Base-by-base conservation (phyloP, 805 yeast genomes). In the Yarrowia deformans region DNA sequence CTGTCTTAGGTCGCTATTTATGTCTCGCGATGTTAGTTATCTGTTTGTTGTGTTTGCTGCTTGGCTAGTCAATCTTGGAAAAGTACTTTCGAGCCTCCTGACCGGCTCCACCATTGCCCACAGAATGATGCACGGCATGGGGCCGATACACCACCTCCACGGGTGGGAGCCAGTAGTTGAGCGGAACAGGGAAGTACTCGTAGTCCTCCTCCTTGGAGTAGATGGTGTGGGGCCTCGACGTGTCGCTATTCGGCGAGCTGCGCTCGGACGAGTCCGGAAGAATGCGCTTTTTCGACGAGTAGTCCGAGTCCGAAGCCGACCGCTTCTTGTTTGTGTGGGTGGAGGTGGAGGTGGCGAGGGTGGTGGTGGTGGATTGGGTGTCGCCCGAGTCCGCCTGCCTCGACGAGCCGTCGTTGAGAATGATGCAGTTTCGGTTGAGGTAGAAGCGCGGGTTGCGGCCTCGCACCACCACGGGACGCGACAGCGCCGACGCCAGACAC, bases 361-460 rank as follows among this genome's bases (percentile, higher is more conserved):
- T 48, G 45, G 60, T 48, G 45, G 52, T 16, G 8, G 39, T 23
- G 19, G 42, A 45, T 19, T 40, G 46, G 23, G 46, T 8, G 29
- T 45, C 69, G 2, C 60, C 61, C 14, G 32, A 29, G 18, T 52
- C 56, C 4, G 66, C 46, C 49, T 48, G 49, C 34, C 70, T 43
- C 29, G 43, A 3, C 72, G 67, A 23, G 37, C 63, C 63, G 23
- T 56, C 63, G 48, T 56, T 56, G 35, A 86, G 81, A 63, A 82
- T 73, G 23, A 85, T 75, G 72, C 85, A 88, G 61, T 84, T 83
- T 69, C 86, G 77, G 69, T 84, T 85, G 42, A 82, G 81, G 72
- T 86, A 86, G 71, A 86, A 87, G n/a, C 85, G 81, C 2, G 90
- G 89, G 72, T 86, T 87, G 66, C 89, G 76, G 2, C 90, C 90